Conservation (phyloP, 495 filamentous ascomycete species). For the Hypoxylon perforatum region DNA sequence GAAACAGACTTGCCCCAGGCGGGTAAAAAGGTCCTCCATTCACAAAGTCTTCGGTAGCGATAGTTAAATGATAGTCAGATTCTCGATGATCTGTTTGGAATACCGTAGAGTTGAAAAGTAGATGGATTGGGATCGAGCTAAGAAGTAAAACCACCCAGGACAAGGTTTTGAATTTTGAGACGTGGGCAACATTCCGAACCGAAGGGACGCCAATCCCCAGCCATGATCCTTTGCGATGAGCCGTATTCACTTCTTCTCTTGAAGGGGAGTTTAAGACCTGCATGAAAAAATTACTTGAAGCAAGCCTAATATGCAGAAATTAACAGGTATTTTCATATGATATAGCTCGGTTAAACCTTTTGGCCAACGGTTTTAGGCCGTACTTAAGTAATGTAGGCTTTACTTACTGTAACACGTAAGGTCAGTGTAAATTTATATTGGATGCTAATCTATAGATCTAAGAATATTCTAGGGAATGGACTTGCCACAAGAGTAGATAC, state of each 20-base stretch:
- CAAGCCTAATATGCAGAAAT: conserved; percentile 35
- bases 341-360: too few relatives aligned
- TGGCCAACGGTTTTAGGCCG: too few relatives aligned
- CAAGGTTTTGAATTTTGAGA: conserved; percentile 36
- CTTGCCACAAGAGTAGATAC: conserved; percentile 40
- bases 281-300: too few relatives aligned
- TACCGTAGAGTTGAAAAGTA: conserved; percentile 42
- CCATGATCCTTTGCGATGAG: conserved; percentile 49
- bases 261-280: too few relatives aligned
- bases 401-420: conserved; percentile 2
- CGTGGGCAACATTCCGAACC: conserved; percentile 47
- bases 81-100: conserved; percentile 41
- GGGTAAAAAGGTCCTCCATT: conserved; percentile 33
- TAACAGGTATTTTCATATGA: too few relatives aligned
- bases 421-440: not conserved
- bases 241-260: conserved; percentile 51
- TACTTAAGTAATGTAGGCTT: too few relatives aligned
- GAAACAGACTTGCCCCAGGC: conserved; percentile 30
- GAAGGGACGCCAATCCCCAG: conserved; percentile 56
- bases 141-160: conserved; percentile 39
- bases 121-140: conserved; percentile 47
- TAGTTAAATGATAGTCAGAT: conserved; percentile 51
- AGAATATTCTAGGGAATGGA: too few relatives aligned
- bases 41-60: conserved; percentile 49
- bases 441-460: too few relatives aligned